A percentile compares a stretch with the other conserved stretches of the same genome.
Evolutionary conservation across 176 grass and related monocot species (phyloP).

Genomic region (Juncus inflexus): DNA sequence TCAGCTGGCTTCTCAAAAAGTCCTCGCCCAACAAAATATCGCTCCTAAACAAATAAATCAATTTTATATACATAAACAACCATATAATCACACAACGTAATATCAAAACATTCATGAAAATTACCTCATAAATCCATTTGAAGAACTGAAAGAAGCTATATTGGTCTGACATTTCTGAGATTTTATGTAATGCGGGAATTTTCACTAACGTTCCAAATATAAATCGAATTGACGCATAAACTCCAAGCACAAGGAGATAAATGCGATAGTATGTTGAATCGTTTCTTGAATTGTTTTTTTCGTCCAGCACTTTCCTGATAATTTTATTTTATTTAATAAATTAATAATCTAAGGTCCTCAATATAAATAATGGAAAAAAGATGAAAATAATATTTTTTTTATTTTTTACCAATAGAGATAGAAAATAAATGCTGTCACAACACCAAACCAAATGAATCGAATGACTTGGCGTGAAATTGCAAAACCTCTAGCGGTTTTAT

Average conservation of each 20-base stretch:
- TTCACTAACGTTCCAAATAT: constrained; percentile 67
- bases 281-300: constrained; percentile 57
- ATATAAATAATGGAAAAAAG: background rate
- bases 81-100: constrained; percentile 1
- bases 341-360: background rate
- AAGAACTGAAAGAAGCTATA: constrained; percentile 97
- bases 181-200: constrained; percentile 88
- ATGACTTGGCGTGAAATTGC: constrained; percentile 89
- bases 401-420: constrained; percentile 88
- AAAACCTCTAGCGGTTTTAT: constrained; percentile 80
- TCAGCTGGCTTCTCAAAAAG: constrained; percentile 81
- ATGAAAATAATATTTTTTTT: background rate
- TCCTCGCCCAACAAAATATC: constrained; percentile 86
- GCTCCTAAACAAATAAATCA: constrained; percentile 44
- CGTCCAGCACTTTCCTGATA: constrained; percentile 78
- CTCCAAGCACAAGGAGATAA: constrained; percentile 76
- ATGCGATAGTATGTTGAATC: constrained; percentile 89
- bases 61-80: background rate
- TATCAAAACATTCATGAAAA: constrained; percentile 13
- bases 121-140: constrained; percentile 99
- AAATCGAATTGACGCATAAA: constrained; percentile 69
- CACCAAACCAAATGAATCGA: constrained; percentile 65
- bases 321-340: background rate
- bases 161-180: constrained; percentile 64
- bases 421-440: constrained; percentile 63